Base-by-base conservation (phyloP, 352 stramenopile genomes). In the Globisporangium megalacanthum region DNA sequence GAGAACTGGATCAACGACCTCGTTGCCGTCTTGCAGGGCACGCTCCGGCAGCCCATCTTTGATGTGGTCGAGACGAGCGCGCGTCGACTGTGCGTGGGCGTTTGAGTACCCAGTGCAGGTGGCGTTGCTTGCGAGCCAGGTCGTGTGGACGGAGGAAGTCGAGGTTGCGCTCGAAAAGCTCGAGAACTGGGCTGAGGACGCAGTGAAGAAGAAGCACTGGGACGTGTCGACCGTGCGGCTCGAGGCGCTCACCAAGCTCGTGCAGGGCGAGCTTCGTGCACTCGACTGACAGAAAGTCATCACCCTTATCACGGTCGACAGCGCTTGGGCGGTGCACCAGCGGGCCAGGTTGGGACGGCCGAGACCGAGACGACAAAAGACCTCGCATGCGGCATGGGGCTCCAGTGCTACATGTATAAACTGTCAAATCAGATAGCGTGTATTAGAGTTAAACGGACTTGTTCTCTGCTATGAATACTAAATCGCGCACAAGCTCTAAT, bases 231-330 rank as follows among this genome's bases (percentile, higher is more conserved):
- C 93, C 3, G 81, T 85, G 20, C 86, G 93, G 0, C 66, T 98
- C 7, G 91, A 94, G 54, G 83, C 92, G 56, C 77, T 98, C 6
- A 98, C 98, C 51, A 88, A 95, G 58, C 75, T 98, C 6, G 95
- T 98, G 11, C 79, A 98, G 39, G 93, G 94, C 31, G 70, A 83
- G 2, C 57, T 94, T 8, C 65, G 64, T 4, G 56, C 53, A 0
- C 56, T 94, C 2, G 75, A 90, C 48, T 85, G 95, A 1, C 88
- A 89, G 36, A 98, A 98, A 66, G 95, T 98, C 41, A 98, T 98
- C 64, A 97, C 92, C 17, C 72, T 98, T n/a, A 98, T 98, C 62
- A 98, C 94, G n/a, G 92, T 98, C 47, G 95, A 98, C 56, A 94
- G 6, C 89, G 79, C 64, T 69, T 94, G 1, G 86, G 86, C 6